A percentile compares a stretch with the other conserved stretches of the same genome.
These are phyloP conservation scores for Paxillus ammoniavirescens DNA, from an alignment of 768 basidiomycete species.

Conservation along the genomic window DNA sequence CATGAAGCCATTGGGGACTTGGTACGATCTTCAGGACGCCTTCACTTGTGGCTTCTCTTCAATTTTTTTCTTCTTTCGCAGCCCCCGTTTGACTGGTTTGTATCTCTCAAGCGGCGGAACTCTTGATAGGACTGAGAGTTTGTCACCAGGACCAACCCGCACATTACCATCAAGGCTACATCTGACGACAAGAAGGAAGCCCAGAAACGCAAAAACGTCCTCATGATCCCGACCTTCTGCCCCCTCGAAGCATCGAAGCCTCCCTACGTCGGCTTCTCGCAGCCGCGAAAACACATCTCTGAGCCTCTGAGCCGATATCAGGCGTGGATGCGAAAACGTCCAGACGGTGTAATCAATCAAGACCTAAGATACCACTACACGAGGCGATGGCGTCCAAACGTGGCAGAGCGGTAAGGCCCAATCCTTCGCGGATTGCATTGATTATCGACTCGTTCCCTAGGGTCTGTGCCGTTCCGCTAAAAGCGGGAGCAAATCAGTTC, in stretches of 20 bases:
- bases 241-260: constrained; percentile 29
- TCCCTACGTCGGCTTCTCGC: constrained; percentile 45
- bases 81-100: constrained; percentile 71
- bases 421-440: neutral
- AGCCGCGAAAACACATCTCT: constrained; percentile 40
- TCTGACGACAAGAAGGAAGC: constrained; percentile 32
- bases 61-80: constrained; percentile 29
- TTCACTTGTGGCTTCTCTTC: constrained; percentile 7
- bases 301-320: constrained; percentile 47
- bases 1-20: constrained; percentile 68
- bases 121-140: neutral
- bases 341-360: constrained; percentile 17
- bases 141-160: constrained; percentile 55
- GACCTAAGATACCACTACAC: constrained; percentile 60
- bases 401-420: constrained; percentile 52
- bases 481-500: constrained; percentile 47
- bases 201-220: constrained; percentile 31
- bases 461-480: constrained; percentile 54
- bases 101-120: neutral
- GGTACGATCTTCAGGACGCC: constrained; percentile 39
- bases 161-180: constrained; percentile 37
- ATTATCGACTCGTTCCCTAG: constrained; percentile 28
- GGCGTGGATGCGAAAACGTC: constrained; percentile 33
- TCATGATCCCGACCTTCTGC: constrained; percentile 46
- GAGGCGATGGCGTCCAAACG: constrained; percentile 31